Evolutionary conservation across 805 yeast species (phyloP), one percentile per base, ranked within the genome.

Genomic region (Huiozyma sinensis): DNA sequence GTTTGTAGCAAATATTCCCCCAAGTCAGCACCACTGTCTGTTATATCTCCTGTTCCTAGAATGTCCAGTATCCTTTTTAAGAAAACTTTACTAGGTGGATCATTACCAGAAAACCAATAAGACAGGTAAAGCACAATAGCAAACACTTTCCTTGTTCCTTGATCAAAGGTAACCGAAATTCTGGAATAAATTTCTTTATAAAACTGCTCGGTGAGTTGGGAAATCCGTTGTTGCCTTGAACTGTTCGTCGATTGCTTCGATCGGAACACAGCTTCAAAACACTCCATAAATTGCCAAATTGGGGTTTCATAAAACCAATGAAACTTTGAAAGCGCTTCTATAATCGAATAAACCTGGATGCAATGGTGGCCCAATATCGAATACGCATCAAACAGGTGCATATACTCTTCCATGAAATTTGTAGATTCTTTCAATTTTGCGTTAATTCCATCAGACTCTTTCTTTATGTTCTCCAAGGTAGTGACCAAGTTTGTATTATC

Each of bases 381-480:
- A 53, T 73, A 87, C 30, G 65, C 56, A 6, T 60, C 60, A 44
- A 78, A 62, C 1, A 74, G 67, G 2, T 55, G 56, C 6, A 77
- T 79, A 11, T 85, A 75, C 4, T 72, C 68, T 1, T 51, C 59
- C 69, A 86, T 73, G 4, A 86, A 75, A 6, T 55, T 54, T 2
- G 67, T 66, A 0, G 89, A 75, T 43, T 79, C 80, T 1, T 49
- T 51, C 46, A 83, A 69, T 55, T 81, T 79, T 1, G 44, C 44
- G 33, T 74, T 72, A 11, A 86, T 71, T 12, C 71, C 70, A 0
- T 49, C 51, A 0, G 94, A 68, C 50, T 88, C 88, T 0, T 56
- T 47, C 55, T 90, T 89, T 42, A 90, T 62, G 1, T 54, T 58
- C 51, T 83, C 92, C 40, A 89, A 65, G 1, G 81, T 75, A 5